These are phyloP conservation scores for Naganishia antarctica DNA, from an alignment of 768 basidiomycete species.

Conservation along the genomic window DNA sequence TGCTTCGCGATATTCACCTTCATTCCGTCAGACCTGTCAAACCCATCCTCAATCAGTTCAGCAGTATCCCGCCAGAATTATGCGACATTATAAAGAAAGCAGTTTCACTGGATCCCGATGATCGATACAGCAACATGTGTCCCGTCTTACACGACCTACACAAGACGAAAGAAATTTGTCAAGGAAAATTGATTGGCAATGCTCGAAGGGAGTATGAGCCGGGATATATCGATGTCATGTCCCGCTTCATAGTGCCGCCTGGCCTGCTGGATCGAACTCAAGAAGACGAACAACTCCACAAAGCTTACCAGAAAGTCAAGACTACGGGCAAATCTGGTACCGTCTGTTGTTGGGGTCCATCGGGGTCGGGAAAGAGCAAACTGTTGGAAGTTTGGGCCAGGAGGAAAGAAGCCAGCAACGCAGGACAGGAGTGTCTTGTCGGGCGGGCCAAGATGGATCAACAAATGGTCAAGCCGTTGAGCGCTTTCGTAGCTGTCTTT, in stretches of 20 bases:
- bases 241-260: constrained; percentile 7
- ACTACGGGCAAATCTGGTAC: neutral
- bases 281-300: neutral
- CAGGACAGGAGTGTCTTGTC: constrained; percentile 19
- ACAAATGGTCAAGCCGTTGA: constrained; percentile 63
- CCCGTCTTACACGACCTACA: constrained; percentile 39
- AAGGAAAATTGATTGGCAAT: constrained; percentile 19
- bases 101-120: constrained; percentile 32
- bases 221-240: constrained; percentile 18
- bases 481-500: constrained; percentile 40
- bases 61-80: constrained; percentile 30
- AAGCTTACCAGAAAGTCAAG: constrained; percentile 11
- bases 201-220: constrained; percentile 18
- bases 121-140: constrained; percentile 37
- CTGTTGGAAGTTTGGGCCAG: constrained; percentile 22
- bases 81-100: constrained; percentile 39
- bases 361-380: constrained; percentile 21
- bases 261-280: constrained; percentile 9
- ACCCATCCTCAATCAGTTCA: constrained; percentile 18
- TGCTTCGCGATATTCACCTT: constrained; percentile 37
- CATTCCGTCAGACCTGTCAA: constrained; percentile 28
- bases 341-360: constrained; percentile 22
- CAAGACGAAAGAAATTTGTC: constrained; percentile 29
- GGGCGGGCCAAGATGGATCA: constrained; percentile 56
- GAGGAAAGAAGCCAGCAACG: constrained; percentile 8